Evolutionary conservation across 768 basidiomycete genomes (phyloP), one percentile per base, ranked within the genome.

Genomic region (Pseudohyphozyma bogoriensis): DNA sequence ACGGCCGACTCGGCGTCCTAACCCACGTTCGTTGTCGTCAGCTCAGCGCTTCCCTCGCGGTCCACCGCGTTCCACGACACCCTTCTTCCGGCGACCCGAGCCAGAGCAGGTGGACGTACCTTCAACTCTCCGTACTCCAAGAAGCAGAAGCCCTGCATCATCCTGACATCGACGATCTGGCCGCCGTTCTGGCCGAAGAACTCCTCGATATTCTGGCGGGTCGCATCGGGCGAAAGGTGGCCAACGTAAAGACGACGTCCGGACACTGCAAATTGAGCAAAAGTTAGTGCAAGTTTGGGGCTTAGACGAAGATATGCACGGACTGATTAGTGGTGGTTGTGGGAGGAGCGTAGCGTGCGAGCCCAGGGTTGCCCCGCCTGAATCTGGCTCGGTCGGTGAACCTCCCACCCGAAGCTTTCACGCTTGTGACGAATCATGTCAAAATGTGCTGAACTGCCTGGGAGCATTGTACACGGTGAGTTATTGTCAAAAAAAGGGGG

Each of bases 1-100:
- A 93, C 81, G 40, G 89, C 92, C 72, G 96, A 90, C 71, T 97
- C 92, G 10, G 93, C 93, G 67, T 99, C 95, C 86, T 92, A 64
- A 29, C 4, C 15, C 15, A 16, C 22, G 36, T 16, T 22, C 20
- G n/a, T n/a, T n/a, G n/a, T n/a, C n/a, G n/a, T n/a, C n/a, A n/a
- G n/a, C n/a, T n/a, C n/a, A n/a, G n/a, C n/a, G n/a, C n/a, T n/a
- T n/a, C n/a, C n/a, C n/a, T n/a, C n/a, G n/a, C n/a, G n/a, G n/a
- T n/a, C n/a, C n/a, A n/a, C n/a, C n/a, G n/a, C n/a, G n/a, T n/a
- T n/a, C n/a, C n/a, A n/a, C n/a, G n/a, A n/a, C n/a, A n/a, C n/a
- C n/a, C n/a, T n/a, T n/a, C n/a, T n/a, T n/a, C n/a, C n/a, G n/a
- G n/a, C n/a, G n/a, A n/a, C n/a, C n/a, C n/a, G n/a, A n/a, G n/a